Evolutionary conservation across 257 asterid species (phyloP), one percentile per base, ranked within the genome.

Genomic region (Leptodermis oblonga): DNA sequence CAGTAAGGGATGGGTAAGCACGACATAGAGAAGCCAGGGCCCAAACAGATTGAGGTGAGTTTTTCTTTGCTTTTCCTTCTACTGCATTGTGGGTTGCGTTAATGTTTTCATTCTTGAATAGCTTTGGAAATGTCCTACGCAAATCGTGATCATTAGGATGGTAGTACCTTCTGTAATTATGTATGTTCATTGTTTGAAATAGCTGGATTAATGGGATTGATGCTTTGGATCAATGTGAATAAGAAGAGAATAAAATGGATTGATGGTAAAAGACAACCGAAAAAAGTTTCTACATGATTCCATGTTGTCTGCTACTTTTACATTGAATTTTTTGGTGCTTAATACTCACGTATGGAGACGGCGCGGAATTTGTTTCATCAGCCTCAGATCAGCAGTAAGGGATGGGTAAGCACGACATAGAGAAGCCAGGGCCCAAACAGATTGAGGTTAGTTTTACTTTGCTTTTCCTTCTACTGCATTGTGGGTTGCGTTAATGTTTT

Each of bases 11-110:
- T 84, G 86, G 76, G 65, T 70, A 62, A 53, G 49, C 72, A 71
- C 72, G 45, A 69, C 72, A 74, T 72, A 56, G 55, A 76, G 17
- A 49, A 56, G 65, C 28, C 75, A 53, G 77, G 72, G 59, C 62
- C 73, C 52, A 76, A 70, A 42, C 86, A 72, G 42, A 56, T 82
- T 51, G 82, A 83, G 70, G 85, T 81, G 71, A 73, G 77, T 66
- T 60, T 56, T 28, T n/a, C n/a, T n/a, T 68, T 22, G 1, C 34
- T 12, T 18, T 18, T 17, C 37, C 4, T 41, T 34, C 37, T 23
- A 11, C 31, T 68, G 36, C 37, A 14, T 49, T n/a, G 25, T 66
- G 22, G 36, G 25, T 20, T 6, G 43, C 54, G 53, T 43, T 17
- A 11, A 49, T 49, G 55, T 49, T 17, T 9, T 49, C 55, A 1